phyloP scores from a whole-genome alignment of 768 basidiomycete species.

The Imleria badia region DNA sequence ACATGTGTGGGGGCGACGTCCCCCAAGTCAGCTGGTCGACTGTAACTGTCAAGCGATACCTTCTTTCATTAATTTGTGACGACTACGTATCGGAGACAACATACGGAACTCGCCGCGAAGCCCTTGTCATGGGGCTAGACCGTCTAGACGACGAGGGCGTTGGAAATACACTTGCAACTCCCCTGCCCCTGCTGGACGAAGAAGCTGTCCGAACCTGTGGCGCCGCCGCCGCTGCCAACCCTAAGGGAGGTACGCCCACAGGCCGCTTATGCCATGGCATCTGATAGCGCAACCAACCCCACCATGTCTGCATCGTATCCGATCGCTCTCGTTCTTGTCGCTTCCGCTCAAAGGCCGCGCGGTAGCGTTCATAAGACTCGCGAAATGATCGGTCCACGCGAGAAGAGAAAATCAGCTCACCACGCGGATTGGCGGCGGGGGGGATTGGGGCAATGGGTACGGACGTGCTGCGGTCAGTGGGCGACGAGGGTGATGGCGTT shows the following conservation, averaged over 20 bases:
- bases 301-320: slow-evolving; percentile 32
- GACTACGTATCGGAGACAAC: slow-evolving; percentile 16
- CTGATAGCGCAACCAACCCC: slow-evolving; percentile 29
- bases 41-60: slow-evolving; percentile 13
- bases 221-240: neutral
- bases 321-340: slow-evolving; percentile 61
- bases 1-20: neutral
- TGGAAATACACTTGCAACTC: slow-evolving; percentile 23
- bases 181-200: slow-evolving; percentile 27
- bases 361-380: slow-evolving; percentile 91
- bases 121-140: slow-evolving; percentile 34
- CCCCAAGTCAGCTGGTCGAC: slow-evolving; percentile 14
- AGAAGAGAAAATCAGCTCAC: slow-evolving; percentile 94
- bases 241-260: slow-evolving; percentile 1
- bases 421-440: slow-evolving; percentile 84
- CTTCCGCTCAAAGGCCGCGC: slow-evolving; percentile 79
- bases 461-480: slow-evolving; percentile 45
- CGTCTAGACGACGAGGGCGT: slow-evolving; percentile 34
- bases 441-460: slow-evolving; percentile 69
- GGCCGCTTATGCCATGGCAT: slow-evolving; percentile 28
- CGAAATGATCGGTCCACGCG: slow-evolving; percentile 80
- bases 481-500: slow-evolving; percentile 29
- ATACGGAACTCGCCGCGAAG: slow-evolving; percentile 27
- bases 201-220: slow-evolving; percentile 26
- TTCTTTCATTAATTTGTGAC: slow-evolving; percentile 28